phyloP scores from a whole-genome alignment of 2,329 filamentous ascomycete genomes.

The Trichoderma sp. region DNA sequence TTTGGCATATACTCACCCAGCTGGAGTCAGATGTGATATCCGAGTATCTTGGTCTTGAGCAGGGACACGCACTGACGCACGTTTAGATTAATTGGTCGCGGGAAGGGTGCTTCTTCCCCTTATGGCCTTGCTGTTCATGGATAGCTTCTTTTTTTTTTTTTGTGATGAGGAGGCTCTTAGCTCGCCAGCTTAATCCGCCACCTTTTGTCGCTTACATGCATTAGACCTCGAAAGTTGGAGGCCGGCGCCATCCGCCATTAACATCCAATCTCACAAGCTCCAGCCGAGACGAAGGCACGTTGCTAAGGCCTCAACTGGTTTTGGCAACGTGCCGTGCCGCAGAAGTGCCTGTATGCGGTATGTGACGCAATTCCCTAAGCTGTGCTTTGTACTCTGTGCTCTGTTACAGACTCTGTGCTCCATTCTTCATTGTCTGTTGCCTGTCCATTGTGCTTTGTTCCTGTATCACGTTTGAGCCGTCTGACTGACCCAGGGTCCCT shows the following conservation, averaged over 20 bases:
- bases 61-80: not conserved
- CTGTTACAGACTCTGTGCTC: too few species aligned
- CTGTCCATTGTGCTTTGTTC: not conserved
- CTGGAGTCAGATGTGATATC: not conserved
- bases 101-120: not conserved
- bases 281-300: not conserved
- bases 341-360: not conserved
- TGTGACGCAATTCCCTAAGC: not conserved
- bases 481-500: not conserved
- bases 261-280: not conserved
- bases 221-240: not conserved
- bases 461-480: not conserved
- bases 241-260: not conserved
- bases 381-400: not conserved
- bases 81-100: not conserved
- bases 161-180: not conserved
- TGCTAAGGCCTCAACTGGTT: not conserved
- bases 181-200: not conserved
- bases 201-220: conserved; percentile 7
- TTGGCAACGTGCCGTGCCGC: not conserved
- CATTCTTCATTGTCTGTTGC: not conserved
- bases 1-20: not conserved
- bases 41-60: not conserved
- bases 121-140: not conserved
- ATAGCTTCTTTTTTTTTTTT: not conserved